Base-by-base conservation (phyloP, 2,329 filamentous ascomycete species). In the Exophiala mesophila region DNA sequence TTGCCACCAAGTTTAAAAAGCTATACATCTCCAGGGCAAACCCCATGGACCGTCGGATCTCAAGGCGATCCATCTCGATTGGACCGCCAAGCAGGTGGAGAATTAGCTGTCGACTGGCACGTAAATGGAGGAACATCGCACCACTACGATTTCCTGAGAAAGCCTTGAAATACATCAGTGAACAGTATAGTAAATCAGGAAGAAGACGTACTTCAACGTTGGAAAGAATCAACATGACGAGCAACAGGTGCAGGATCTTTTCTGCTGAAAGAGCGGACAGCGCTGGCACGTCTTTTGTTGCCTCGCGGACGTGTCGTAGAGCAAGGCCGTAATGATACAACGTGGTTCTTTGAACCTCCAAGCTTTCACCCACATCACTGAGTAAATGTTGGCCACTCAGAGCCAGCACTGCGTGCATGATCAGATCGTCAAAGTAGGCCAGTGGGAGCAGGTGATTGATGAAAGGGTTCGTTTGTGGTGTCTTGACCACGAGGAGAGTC, bases 11-110 rank as follows among this genome's bases (percentile, higher is more conserved):
- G n/a, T 47, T 40, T 12, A 53, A 17, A 26, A 46, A 53, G 20
- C 34, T 31, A 31, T 53, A 53, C 18, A 53, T 28, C 24, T 53
- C 50, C 16, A 47, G 17, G 4, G 43, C 45, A 32, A 53, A 53
- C 15, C 39, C 49, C 21, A 41, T 34, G 17, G 49, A 15, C n/a
- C 32, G 32, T 29, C 24, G 33, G 20, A 34, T 38, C 10, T 43
- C 39, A n/a, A 31, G 23, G n/a, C 38, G 32, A 3, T 20, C 17
- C 26, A 13, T 35, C 5, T n/a, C n/a, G n/a, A n/a, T n/a, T n/a
- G n/a, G n/a, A n/a, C n/a, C n/a, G n/a, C n/a, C n/a, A n/a, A n/a
- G n/a, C n/a, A 53, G n/a, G 18, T 34, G 20, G 15, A 36, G 28
- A 9, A 53, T 36, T 5, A 53, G 39, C 16, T 49, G 28, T 12